A percentile compares a stretch with the other conserved stretches of the same genome.
Evolutionary conservation across 139 green algal species (phyloP).

Genomic region (Tetraselmis chui): DNA sequence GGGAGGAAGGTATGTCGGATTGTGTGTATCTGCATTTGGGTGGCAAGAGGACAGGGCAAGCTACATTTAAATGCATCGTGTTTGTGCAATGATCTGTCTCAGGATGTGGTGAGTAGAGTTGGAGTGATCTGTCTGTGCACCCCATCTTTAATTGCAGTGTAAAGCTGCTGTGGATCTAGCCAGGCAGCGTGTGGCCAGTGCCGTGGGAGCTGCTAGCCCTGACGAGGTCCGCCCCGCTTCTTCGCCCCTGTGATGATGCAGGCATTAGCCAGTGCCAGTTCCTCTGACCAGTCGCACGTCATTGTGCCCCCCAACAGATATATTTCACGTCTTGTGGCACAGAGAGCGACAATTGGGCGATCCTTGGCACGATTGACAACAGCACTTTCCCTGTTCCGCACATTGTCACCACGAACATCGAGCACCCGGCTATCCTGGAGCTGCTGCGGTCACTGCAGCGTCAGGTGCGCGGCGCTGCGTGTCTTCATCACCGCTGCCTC

Average conservation of each 20-base stretch:
- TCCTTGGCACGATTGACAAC: neutral
- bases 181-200: constrained; percentile 39
- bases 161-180: constrained; percentile 37
- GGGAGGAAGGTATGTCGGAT: constrained; percentile 28
- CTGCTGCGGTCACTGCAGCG: neutral
- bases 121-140: no score
- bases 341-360: constrained; percentile 25
- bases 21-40: no score
- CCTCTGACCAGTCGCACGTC: no score
- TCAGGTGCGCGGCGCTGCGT: no score
- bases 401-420: constrained; percentile 57
- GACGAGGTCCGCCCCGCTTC: constrained; percentile 33
- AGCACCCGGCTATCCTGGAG: constrained; percentile 67
- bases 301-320: neutral
- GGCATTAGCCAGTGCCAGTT: no score
- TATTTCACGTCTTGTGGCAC: constrained; percentile 25
- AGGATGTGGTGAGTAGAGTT: no score
- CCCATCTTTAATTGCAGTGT: no score
- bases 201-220: constrained; percentile 27
- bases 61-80: no score
- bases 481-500: no score
- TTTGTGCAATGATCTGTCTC: neutral
- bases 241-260: no score
- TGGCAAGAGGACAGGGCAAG: no score
- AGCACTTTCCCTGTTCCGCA: constrained; percentile 27